Evolutionary conservation across 305 asterid species (phyloP).

Genomic region (Ilex paraguariensis): DNA sequence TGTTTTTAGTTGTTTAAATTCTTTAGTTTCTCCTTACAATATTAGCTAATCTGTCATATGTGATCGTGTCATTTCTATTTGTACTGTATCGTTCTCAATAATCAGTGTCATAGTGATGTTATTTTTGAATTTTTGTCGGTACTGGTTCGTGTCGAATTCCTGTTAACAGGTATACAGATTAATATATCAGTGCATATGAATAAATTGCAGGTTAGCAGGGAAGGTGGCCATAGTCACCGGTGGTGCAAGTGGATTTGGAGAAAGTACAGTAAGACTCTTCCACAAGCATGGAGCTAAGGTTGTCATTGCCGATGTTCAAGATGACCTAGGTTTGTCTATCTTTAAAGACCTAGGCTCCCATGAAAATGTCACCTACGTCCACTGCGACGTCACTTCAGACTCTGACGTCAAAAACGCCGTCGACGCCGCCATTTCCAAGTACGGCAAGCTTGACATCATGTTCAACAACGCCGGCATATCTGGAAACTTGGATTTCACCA

Average conservation of each 20-base stretch:
- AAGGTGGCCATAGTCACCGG: slow-evolving; percentile 45
- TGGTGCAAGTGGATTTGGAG: slow-evolving; percentile 46
- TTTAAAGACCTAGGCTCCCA: slow-evolving; percentile 10
- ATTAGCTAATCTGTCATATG: too few species aligned
- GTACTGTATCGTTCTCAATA: too few species aligned
- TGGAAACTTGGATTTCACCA: slow-evolving; percentile 14
- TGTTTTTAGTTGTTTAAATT: too few species aligned
- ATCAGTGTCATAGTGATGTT: too few species aligned
- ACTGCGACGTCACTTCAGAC: slow-evolving; percentile 46
- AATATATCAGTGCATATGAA: neutral
- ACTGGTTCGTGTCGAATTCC: too few species aligned
- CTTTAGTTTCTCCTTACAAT: too few species aligned
- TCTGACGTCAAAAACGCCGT: slow-evolving; percentile 22
- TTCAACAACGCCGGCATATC: slow-evolving; percentile 49
- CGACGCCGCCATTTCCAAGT: slow-evolving; percentile 24
- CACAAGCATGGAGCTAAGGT: slow-evolving; percentile 39
- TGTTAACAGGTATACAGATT: too few species aligned
- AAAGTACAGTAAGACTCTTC: slow-evolving; percentile 27
- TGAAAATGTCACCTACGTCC: slow-evolving; percentile 22
- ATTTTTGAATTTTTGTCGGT: too few species aligned
- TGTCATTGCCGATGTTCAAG: slow-evolving; percentile 38
- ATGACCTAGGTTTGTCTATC: slow-evolving; percentile 22
- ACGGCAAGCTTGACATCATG: slow-evolving; percentile 54
- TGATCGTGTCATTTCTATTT: too few species aligned
- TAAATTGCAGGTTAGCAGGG: slow-evolving; percentile 30